Conservation (phyloP, 208 protist genomes). For the Acanthamoeba castellanii region DNA sequence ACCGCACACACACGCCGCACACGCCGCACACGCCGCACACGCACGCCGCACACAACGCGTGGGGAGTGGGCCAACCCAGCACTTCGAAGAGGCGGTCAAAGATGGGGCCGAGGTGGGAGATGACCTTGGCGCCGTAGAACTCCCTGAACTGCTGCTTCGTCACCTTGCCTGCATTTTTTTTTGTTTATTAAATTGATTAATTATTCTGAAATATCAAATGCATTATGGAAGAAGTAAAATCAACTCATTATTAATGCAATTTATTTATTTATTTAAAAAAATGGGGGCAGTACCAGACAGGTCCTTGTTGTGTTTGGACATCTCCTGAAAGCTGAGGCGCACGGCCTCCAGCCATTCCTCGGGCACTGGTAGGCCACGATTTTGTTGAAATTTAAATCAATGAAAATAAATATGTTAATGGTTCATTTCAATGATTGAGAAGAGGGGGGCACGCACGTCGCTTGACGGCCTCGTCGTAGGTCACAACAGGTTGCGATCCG, state of each 20-base stretch:
- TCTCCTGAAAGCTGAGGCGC: conserved; percentile 42
- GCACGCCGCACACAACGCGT: not conserved
- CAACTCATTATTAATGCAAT: too few species aligned
- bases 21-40: not conserved
- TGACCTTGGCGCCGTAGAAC: conserved; percentile 4
- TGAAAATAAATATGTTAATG: not conserved
- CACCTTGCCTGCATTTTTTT: not conserved
- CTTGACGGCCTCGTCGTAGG: conserved; percentile 42
- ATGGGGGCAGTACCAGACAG: not conserved
- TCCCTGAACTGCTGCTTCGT: conserved; percentile 29
- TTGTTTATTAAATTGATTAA: too few species aligned
- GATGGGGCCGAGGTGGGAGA: conserved; percentile 4
- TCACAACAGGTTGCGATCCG: conserved; percentile 48
- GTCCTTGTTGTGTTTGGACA: conserved; percentile 49
- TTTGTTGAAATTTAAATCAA: not conserved
- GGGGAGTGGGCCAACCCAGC: not conserved
- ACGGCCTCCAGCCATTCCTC: conserved; percentile 46
- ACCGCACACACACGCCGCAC: not conserved
- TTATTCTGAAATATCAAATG: too few species aligned
- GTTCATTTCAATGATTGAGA: not conserved
- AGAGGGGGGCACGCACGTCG: not conserved
- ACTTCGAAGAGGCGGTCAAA: conserved; percentile 32
- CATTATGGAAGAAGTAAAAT: too few species aligned
- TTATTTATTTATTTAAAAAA: not conserved
- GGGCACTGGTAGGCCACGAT: not conserved